Evolutionary conservation across 768 basidiomycete genomes (phyloP), one percentile per base, ranked within the genome.

Genomic region (Imleria badia): DNA sequence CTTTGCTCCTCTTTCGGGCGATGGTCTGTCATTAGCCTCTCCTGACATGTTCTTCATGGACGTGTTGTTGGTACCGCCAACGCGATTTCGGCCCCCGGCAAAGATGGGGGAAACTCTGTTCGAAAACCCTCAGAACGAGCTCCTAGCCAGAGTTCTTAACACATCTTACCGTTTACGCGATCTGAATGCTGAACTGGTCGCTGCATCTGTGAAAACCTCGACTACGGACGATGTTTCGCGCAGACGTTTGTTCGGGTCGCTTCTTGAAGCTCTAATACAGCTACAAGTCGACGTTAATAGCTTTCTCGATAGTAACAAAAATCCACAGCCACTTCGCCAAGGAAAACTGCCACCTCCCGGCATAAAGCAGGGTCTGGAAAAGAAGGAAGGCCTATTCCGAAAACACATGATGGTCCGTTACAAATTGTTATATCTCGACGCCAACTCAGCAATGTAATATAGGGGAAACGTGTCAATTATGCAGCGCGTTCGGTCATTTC

Each of bases 401-500:
- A 97, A 95, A 74, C 86, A 99, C 66, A 98, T 99, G 97, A 99
- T 99, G 97, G 95, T 94, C 54, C 52, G 81, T 71, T 46, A 50
- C 47, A 29, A 51, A 7, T 29, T 45, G 22, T 51, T 48, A 38
- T 33, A 4, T 47, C 9, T 44, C 10, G 23, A 43, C 26, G 29
- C 23, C 14, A 15, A 39, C 51, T 60, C 15, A 60, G 23, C 31
- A 47, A 38, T 17, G 36, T 23, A 7, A 41, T 46, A 30, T 53
- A 98, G 95, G 97, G 97, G 11, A 99, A 99, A 78, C 94, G 97
- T 66, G 97, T 99, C 57, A 98, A 99, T 72, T 97, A 96, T 70
- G 95, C 97, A 39, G 97, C 97, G 20, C 94, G 97, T 59, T 99
- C 97, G n/a, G 97, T 99, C 67, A 99, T 99, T 61, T 99, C 97